A percentile compares a stretch with the other conserved stretches of the same genome.
These are phyloP conservation scores for Hymenoscyphus fructigenus DNA, from an alignment of 2,329 filamentous ascomycete genomes.

Conservation along the genomic window DNA sequence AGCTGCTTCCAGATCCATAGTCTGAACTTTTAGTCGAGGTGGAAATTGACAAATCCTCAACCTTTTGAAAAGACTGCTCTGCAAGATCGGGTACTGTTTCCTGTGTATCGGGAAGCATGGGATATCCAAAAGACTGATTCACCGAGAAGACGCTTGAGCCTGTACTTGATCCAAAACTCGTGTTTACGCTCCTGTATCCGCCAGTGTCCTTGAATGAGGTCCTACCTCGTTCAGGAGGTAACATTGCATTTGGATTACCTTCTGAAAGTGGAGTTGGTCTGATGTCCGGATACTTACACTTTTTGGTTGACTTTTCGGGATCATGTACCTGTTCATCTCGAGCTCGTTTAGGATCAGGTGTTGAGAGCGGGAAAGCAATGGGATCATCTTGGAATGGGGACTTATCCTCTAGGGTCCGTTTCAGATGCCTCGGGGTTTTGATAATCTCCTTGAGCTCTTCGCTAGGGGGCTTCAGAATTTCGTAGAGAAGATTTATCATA, in stretches of 20 bases:
- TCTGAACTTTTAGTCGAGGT: constrained; percentile 18
- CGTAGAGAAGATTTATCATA: constrained; percentile 8
- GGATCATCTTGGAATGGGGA: constrained; percentile 9
- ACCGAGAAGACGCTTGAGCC: constrained; percentile 23
- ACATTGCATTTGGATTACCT: constrained; percentile 5
- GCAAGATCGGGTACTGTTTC: constrained; percentile 16
- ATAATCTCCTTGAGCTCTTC: neutral
- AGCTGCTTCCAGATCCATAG: constrained; percentile 26
- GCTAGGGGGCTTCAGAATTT: neutral
- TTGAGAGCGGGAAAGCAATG: constrained; percentile 1
- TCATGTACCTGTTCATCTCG: neutral
- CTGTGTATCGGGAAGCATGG: constrained; percentile 15
- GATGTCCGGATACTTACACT: neutral
- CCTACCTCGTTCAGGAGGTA: constrained; percentile 4
- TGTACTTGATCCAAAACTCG: constrained; percentile 25
- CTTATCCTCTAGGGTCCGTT: neutral
- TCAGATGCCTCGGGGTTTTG: neutral
- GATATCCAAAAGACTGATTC: neutral
- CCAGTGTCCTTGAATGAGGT: neutral
- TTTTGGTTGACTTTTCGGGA: neutral
- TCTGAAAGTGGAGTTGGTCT: neutral
- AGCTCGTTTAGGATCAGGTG: neutral
- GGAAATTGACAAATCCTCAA: neutral
- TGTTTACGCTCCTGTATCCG: constrained; percentile 12
- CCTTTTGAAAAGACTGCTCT: neutral